Percentiles rank a stretch among this genome's conserved stretches.
Conservation (phyloP, 1,139 yeast species). For the Lodderomyces pseudojiufengensis region DNA sequence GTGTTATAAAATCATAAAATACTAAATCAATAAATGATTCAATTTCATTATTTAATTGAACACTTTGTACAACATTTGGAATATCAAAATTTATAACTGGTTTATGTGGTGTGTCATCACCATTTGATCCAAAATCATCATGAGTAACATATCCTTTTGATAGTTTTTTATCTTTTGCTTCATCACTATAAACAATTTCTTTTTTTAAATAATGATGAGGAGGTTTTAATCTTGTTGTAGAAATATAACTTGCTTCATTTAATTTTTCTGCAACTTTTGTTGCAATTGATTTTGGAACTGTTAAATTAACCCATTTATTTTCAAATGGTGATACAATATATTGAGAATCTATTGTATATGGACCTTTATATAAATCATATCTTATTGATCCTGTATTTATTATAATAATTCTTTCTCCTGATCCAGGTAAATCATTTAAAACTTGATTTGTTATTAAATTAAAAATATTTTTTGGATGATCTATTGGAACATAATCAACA, state of each 20-base stretch:
- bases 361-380: slow-evolving; percentile 83
- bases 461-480: slow-evolving; percentile 58
- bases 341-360: slow-evolving; percentile 75
- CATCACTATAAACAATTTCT: neutral
- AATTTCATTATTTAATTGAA: slow-evolving; percentile 17
- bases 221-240: slow-evolving; percentile 22
- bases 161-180: slow-evolving; percentile 17
- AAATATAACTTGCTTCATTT: slow-evolving; percentile 49
- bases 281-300: slow-evolving; percentile 53
- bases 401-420: slow-evolving; percentile 53
- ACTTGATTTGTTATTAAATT: slow-evolving; percentile 56
- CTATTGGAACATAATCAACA: slow-evolving; percentile 65
- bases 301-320: slow-evolving; percentile 68
- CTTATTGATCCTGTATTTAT: slow-evolving; percentile 89
- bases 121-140: slow-evolving; percentile 80
- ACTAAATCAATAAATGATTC: slow-evolving; percentile 58
- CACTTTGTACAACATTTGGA: slow-evolving; percentile 73
- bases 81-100: slow-evolving; percentile 56
- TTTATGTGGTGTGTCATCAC: slow-evolving; percentile 84
- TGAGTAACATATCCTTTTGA: slow-evolving; percentile 70
- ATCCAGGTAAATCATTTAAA: slow-evolving; percentile 48
- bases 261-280: slow-evolving; percentile 42
- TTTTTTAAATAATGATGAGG: slow-evolving; percentile 21
- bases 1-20: slow-evolving; percentile 70
- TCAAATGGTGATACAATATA: slow-evolving; percentile 84